Evolutionary conservation across 2,329 filamentous ascomycete genomes (phyloP).

Genomic region (Talaromyces sp.): DNA sequence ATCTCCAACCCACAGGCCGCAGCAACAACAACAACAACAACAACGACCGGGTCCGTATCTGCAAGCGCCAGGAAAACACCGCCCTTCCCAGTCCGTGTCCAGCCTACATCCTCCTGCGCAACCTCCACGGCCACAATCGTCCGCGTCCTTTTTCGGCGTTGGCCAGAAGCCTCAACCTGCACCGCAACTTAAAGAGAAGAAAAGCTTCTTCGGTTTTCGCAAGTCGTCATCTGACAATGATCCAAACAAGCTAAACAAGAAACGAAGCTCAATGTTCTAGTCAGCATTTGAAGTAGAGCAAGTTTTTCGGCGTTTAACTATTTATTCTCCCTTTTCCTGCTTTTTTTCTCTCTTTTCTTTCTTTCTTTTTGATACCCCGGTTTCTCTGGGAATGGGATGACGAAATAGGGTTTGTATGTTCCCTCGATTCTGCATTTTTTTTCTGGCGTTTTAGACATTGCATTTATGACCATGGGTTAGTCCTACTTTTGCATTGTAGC

Average conservation of each 20-base stretch:
- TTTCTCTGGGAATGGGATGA: not conserved
- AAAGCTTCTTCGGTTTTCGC: constrained; percentile 43
- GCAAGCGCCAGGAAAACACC: not conserved
- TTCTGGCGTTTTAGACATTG: not conserved
- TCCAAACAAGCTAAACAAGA: constrained; percentile 35
- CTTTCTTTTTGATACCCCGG: not conserved
- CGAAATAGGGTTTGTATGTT: not conserved
- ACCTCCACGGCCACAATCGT: constrained; percentile 17
- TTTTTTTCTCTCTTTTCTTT: not conserved
- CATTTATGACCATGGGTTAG: not conserved
- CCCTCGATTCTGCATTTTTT: not conserved
- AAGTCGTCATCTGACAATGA: constrained; percentile 28
- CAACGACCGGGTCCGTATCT: constrained; percentile 6
- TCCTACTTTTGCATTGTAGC: not conserved
- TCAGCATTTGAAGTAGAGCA: not conserved
- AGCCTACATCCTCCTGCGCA: constrained; percentile 12
- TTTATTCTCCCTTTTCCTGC: not conserved
- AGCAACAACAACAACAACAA: not conserved
- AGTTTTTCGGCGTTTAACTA: not conserved
- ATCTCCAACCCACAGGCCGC: constrained; percentile 20
- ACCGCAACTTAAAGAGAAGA: constrained; percentile 32
- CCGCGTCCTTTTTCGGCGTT: not conserved
- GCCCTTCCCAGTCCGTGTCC: constrained; percentile 1
- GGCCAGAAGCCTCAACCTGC: constrained; percentile 7
- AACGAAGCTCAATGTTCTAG: constrained; percentile 45